Evolutionary conservation across 495 filamentous ascomycete genomes (phyloP).

Genomic region (Bacidia rubella): DNA sequence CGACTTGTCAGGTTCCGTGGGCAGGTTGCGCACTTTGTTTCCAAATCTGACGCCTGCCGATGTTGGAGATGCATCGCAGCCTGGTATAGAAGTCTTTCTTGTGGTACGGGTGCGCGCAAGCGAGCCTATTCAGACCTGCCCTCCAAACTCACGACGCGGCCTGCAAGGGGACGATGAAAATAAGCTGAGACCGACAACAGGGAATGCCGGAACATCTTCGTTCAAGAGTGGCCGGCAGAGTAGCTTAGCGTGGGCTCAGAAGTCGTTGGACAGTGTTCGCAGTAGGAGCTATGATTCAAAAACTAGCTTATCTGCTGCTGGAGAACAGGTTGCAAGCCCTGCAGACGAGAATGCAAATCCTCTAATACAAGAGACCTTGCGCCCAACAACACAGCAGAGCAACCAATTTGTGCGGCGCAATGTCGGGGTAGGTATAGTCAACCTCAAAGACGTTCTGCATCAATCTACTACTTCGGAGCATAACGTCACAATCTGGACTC

Average conservation of each 20-base stretch:
- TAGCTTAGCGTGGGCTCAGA: conserved; percentile 65
- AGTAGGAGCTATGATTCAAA: conserved; percentile 23
- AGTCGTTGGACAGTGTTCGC: conserved; percentile 17
- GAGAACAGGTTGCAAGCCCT: neutral
- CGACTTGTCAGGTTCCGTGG: conserved; percentile 25
- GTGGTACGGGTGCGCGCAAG: conserved; percentile 67
- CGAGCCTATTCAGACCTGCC: conserved; percentile 33
- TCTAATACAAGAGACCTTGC: conserved; percentile 13
- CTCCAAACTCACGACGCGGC: conserved; percentile 21
- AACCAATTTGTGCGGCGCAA: conserved; percentile 41
- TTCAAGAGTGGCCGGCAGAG: conserved; percentile 55
- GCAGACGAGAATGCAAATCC: conserved; percentile 9
- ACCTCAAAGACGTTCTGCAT: conserved; percentile 62
- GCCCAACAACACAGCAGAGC: conserved; percentile 12
- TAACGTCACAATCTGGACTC: conserved; percentile 65
- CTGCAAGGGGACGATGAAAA: conserved; percentile 27
- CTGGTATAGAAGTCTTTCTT: conserved; percentile 58
- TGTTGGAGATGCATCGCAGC: conserved; percentile 60
- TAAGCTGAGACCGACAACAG: conserved; percentile 18
- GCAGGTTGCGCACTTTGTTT: conserved; percentile 72
- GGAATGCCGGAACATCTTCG: conserved; percentile 27
- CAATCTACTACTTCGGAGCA: conserved; percentile 60
- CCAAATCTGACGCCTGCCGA: conserved; percentile 70
- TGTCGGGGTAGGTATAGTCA: conserved; percentile 70
- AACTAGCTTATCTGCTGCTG: neutral